Conservation (phyloP, 768 basidiomycete species). For the Calvatia gigantea region DNA sequence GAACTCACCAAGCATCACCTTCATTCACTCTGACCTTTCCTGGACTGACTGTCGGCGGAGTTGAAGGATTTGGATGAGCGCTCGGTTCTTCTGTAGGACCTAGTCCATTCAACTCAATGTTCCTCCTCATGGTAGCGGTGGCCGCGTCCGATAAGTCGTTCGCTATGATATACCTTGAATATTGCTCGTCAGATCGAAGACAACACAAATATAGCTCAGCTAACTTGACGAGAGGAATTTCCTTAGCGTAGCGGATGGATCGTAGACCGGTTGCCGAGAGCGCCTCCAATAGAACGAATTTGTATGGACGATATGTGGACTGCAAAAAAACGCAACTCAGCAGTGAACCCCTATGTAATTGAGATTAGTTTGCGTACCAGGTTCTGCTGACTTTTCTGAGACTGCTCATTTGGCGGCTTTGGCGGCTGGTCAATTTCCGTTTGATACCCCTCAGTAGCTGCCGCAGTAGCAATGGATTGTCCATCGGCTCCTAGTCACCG, state of each 20-base stretch:
- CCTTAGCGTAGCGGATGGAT: slow-evolving; percentile 95
- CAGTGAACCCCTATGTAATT: background rate
- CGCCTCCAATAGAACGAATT: slow-evolving; percentile 84
- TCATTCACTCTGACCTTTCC: slow-evolving; percentile 79
- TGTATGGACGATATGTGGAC: slow-evolving; percentile 52
- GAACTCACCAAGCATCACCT: slow-evolving; percentile 86
- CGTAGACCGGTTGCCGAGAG: slow-evolving; percentile 95
- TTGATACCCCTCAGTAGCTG: background rate
- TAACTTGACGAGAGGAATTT: slow-evolving; percentile 88
- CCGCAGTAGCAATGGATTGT: background rate
- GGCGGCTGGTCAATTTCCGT: background rate
- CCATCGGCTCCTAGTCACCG: background rate
- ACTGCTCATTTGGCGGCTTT: background rate
- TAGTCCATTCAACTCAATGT: slow-evolving; percentile 80
- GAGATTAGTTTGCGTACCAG: background rate
- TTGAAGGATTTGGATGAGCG: slow-evolving; percentile 17
- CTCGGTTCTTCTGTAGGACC: slow-evolving; percentile 29
- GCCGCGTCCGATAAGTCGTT: slow-evolving; percentile 90
- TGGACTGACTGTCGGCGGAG: slow-evolving; percentile 15
- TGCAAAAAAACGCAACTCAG: slow-evolving; percentile 1
- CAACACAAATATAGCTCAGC: slow-evolving; percentile 17
- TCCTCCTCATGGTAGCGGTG: slow-evolving; percentile 79
- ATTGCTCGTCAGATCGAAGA: slow-evolving; percentile 6
- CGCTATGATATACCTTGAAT: slow-evolving; percentile 84
- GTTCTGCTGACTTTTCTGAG: background rate